Percentiles rank a stretch among this genome's conserved stretches.
Evolutionary conservation across 2,329 filamentous ascomycete genomes (phyloP).

Genomic region (Aureobasidium sp.): DNA sequence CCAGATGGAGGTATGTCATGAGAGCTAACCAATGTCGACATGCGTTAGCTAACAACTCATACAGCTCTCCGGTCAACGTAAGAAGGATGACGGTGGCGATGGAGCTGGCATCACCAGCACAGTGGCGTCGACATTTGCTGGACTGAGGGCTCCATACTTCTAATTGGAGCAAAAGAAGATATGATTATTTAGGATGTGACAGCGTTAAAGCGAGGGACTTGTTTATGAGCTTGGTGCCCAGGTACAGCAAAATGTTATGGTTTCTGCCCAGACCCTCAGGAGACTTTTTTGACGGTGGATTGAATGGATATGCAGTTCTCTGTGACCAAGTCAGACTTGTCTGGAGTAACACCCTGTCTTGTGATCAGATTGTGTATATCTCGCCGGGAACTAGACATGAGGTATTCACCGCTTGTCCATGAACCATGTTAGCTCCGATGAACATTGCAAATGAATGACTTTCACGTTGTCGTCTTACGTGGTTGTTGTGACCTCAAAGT

Average conservation of each 20-base stretch:
- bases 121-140: slow-evolving; percentile 30
- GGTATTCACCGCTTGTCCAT: too few species aligned
- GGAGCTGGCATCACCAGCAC: slow-evolving; percentile 21
- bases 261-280: background rate
- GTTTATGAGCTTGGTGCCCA: background rate
- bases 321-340: background rate
- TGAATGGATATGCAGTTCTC: background rate
- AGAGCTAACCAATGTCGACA: background rate
- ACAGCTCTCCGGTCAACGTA: slow-evolving; percentile 58
- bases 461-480: too few species aligned
- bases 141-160: slow-evolving; percentile 26
- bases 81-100: slow-evolving; percentile 50
- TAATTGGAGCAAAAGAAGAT: background rate
- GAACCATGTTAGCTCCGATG: too few species aligned
- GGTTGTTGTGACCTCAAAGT: background rate
- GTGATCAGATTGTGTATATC: background rate
- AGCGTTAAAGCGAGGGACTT: slow-evolving; percentile 13
- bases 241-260: background rate
- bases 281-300: background rate
- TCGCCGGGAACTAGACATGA: background rate
- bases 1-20: slow-evolving; percentile 61
- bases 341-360: background rate
- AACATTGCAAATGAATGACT: too few species aligned
- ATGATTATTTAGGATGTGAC: slow-evolving; percentile 5
- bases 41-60: background rate